Conservation (phyloP, 305 asterid species). For the Solanum hybrid region DNA sequence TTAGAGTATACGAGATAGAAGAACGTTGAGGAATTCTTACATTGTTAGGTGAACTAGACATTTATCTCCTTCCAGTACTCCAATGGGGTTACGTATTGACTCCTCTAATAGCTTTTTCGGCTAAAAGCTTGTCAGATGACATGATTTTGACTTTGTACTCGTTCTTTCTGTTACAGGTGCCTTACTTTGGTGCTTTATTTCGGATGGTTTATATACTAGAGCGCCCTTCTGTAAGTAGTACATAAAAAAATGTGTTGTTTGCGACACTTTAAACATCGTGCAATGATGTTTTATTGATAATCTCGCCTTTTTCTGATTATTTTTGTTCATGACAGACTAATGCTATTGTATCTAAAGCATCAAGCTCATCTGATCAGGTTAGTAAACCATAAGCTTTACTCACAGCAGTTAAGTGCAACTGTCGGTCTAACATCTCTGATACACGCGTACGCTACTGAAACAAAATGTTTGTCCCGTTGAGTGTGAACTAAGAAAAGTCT, state of each 20-base stretch:
- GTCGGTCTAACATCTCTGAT: not conserved
- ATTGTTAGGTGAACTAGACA: not conserved
- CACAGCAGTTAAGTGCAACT: not conserved
- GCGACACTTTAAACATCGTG: not conserved
- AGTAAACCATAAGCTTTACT: not conserved
- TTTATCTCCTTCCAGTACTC: not conserved
- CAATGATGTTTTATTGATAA: not conserved
- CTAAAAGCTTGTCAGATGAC: not conserved
- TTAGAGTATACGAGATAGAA: not conserved
- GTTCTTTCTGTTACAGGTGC: conserved; percentile 46
- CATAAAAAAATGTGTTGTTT: not conserved
- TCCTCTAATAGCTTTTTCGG: not conserved
- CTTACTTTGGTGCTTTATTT: conserved; percentile 74
- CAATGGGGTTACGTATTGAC: not conserved
- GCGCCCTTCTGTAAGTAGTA: conserved; percentile 58
- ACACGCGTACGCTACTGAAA: not conserved
- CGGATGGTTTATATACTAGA: conserved; percentile 53
- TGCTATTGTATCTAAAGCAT: conserved; percentile 68
- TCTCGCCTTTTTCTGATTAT: not conserved
- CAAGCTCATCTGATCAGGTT: conserved; percentile 76
- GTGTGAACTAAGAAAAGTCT: not conserved
- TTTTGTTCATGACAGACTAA: conserved; percentile 48
- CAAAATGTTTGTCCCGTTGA: not conserved
- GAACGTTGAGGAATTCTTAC: not conserved
- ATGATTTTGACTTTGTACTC: not conserved